Evolutionary conservation across 208 protist genomes (phyloP).

Genomic region (Leishmania aethiopica): DNA sequence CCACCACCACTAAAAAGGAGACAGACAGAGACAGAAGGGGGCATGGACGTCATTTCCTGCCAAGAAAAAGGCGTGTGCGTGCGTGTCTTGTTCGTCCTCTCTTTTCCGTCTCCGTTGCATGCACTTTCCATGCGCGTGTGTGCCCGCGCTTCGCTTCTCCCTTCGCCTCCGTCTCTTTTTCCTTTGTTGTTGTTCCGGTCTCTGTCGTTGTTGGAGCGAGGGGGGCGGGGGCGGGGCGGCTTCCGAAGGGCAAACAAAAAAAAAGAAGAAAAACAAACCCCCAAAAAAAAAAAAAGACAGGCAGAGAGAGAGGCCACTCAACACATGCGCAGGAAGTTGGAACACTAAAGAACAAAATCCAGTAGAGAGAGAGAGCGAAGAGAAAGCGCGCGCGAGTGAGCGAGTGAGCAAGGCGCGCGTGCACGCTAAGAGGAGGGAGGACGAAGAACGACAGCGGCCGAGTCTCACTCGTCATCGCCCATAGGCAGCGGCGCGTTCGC

Average conservation of each 20-base stretch:
- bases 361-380: neutral
- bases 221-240: too few relatives aligned
- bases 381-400: neutral
- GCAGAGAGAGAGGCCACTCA: neutral
- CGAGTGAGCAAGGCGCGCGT: neutral
- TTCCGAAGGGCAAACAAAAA: neutral
- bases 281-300: neutral
- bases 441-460: constrained; percentile 60
- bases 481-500: constrained; percentile 92
- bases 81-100: too few relatives aligned
- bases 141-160: neutral
- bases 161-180: neutral
- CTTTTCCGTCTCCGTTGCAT: too few relatives aligned
- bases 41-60: too few relatives aligned
- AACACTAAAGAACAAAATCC: neutral
- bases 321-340: neutral
- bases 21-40: neutral
- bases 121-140: neutral
- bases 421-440: neutral
- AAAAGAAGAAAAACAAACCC: neutral
- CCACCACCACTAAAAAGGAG: neutral
- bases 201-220: neutral
- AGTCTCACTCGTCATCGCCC: constrained; percentile 94
- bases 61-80: too few relatives aligned
- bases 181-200: neutral